Base-by-base conservation (phyloP, 345 rosid genomes). In the Syzygium aromaticum region DNA sequence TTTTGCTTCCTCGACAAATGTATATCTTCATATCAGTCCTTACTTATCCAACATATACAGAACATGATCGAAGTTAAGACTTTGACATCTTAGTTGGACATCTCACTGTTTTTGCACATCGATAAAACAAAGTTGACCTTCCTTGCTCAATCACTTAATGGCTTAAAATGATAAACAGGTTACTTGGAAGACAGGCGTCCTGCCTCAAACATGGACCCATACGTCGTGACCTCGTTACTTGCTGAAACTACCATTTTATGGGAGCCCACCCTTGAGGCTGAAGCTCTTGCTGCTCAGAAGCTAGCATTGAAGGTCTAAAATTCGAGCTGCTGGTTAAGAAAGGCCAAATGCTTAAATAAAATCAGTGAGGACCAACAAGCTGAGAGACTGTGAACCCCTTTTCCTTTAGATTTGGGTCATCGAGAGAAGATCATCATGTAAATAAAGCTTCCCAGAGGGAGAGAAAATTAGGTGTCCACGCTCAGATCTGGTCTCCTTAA, bases 181-280 rank as follows among this genome's bases (percentile, higher is more conserved):
- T 98, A 96, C 92, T 91, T 96, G 94, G 98, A 98, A 90, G 99
- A 98, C 59, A 54, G 98, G 51, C 98, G 98, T 56, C 99, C 99
- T 54, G 96, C 99, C 77, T 95, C 98, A 46, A 98, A 95, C 95
- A 95, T 96, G 99, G 99, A 96, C 89, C 99, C 99, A 7, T 96
- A 96, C 63, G 85, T 95, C 22, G 98, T 96, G 93, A 98, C 96
- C 67, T 59, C 92, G 23, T 89, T 96, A 54, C 89, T 96, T 84
- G 99, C 99, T 5, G 99, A 98, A 89, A 94, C 96, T 30, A 96
- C 99, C 78, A 57, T 98, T 52, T 88, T 95, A 63, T 98, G 95
- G 93, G 96, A 98, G 92, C 99, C 99, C 83, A 92, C 95, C 11
- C 96, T 95, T n/a, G 97, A 96, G 88, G 99, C 98, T 78, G 99